phyloP scores from a whole-genome alignment of 345 rosid species.

The Gossypium stocksii region DNA sequence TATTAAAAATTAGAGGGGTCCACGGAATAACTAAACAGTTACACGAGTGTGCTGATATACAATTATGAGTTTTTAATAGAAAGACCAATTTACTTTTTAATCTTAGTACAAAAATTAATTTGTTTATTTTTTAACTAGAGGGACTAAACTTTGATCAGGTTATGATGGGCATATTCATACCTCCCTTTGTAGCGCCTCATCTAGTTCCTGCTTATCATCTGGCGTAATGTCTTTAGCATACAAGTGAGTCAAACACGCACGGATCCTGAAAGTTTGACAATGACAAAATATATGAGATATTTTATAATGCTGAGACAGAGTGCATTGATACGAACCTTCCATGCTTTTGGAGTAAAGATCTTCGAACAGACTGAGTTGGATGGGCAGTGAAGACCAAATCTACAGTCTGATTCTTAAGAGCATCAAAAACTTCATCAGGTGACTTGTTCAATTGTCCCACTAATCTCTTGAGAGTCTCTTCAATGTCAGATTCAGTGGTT shows the following conservation, averaged over 20 bases:
- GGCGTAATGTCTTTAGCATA: conserved; percentile 93
- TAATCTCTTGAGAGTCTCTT: conserved; percentile 86
- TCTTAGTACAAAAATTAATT: no score
- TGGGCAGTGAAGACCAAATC: conserved; percentile 97
- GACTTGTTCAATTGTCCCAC: conserved; percentile 68
- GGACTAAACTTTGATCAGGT: no score
- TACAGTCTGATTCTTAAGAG: conserved; percentile 91
- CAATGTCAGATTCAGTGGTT: conserved; percentile 88
- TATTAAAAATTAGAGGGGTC: no score
- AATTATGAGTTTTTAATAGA: not conserved
- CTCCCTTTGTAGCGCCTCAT: conserved; percentile 96
- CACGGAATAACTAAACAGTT: no score
- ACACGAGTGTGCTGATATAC: no score
- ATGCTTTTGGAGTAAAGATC: conserved; percentile 95
- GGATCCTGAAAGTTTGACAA: conserved; percentile 47
- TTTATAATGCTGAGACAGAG: not conserved
- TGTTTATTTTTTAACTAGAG: no score
- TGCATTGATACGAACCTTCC: conserved; percentile 51
- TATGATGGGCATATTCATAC: conserved; percentile 28
- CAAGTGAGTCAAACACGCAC: conserved; percentile 79
- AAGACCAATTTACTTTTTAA: no score
- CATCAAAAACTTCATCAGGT: conserved; percentile 87
- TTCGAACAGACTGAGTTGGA: conserved; percentile 94
- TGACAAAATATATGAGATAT: no score
- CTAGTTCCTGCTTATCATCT: conserved; percentile 96